Evolutionary conservation across 1,139 yeast genomes (phyloP), one percentile per base, ranked within the genome.

Genomic region (Wickerhamomyces sp.): DNA sequence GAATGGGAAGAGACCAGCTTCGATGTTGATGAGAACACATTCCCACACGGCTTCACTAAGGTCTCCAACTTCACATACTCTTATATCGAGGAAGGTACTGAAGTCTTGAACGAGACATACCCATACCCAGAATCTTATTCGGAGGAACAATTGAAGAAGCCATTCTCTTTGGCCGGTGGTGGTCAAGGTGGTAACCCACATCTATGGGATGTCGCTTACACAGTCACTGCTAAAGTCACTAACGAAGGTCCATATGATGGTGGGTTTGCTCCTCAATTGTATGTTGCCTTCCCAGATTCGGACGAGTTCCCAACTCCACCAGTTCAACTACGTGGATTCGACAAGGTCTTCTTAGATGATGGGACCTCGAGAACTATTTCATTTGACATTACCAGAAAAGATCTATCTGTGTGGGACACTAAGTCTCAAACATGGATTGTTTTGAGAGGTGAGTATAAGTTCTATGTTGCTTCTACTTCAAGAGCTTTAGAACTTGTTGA

Each of bases 391-490:
- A 57, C 65, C 32, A 68, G 73, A 42, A 62, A 79, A 36, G 84
- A 77, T 50, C 52, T 78, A 46, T 64, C 77, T 36, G 62, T 70
- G 20, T 78, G 83, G 83, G 81, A 76, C 51, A 59, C 70, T 4
- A 60, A 45, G 15, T 57, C 67, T 10, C 80, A 75, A 52, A 69
- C 72, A 37, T 78, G 84, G 84, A 61, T 70, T 23, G 64, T 77
- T 21, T 78, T 72, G 49, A 66, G 70, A 13, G 84, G 83, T 8
- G 63, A 68, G 16, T 77, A 75, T 57, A 66, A 62, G 34, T 55
- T 75, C n/a, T 72, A 66, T 42, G 61, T 75, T 31, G 70, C 75
- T 1, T 61, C 70, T 16, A 65, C 75, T 14, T 72, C 79, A 45
- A 58, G 78, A 38, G 65, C 63, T 38, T 55, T 70, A 16, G 75